Conservation (phyloP, 139 green algal species). For the Picochlorum sp. region DNA sequence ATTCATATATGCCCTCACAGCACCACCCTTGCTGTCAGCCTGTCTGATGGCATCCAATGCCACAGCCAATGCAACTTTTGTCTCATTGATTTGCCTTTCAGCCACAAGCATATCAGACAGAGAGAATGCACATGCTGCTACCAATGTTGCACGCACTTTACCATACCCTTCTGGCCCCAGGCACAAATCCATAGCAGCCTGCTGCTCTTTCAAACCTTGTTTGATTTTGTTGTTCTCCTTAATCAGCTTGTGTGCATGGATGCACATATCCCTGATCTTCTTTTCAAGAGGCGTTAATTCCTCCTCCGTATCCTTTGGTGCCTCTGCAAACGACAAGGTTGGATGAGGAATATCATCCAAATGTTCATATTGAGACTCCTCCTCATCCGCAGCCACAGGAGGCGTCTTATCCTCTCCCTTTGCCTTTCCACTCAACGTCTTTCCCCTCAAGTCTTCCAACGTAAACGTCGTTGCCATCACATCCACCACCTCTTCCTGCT, state of each 20-base stretch:
- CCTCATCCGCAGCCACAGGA: constrained; percentile 9
- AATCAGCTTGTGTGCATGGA: constrained; percentile 34
- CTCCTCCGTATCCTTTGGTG: background rate
- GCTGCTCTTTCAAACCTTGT: constrained; percentile 24
- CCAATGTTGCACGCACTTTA: constrained; percentile 19
- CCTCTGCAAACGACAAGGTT: constrained; percentile 11
- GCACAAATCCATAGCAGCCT: constrained; percentile 18
- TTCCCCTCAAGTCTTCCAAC: constrained; percentile 1
- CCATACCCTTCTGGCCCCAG: constrained; percentile 15
- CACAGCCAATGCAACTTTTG: constrained; percentile 23
- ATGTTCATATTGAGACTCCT: constrained; percentile 4
- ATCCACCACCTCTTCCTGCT: background rate
- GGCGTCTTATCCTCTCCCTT: background rate
- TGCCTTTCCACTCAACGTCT: background rate
- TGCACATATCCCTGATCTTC: constrained; percentile 18
- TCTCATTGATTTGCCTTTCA: constrained; percentile 20
- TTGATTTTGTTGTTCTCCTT: constrained; percentile 29
- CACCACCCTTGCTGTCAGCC: constrained; percentile 10
- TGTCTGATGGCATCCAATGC: constrained; percentile 13
- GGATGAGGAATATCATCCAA: constrained; percentile 4
- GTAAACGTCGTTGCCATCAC: background rate
- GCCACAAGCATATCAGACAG: constrained; percentile 29
- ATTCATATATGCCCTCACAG: constrained; percentile 7
- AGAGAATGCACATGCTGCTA: constrained; percentile 25
- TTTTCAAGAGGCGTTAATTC: constrained; percentile 11